Percentiles rank a stretch among this genome's conserved stretches.
phyloP scores from a whole-genome alignment of 1,284 basidiomycete species.

The Hypsizygus ulmarius region DNA sequence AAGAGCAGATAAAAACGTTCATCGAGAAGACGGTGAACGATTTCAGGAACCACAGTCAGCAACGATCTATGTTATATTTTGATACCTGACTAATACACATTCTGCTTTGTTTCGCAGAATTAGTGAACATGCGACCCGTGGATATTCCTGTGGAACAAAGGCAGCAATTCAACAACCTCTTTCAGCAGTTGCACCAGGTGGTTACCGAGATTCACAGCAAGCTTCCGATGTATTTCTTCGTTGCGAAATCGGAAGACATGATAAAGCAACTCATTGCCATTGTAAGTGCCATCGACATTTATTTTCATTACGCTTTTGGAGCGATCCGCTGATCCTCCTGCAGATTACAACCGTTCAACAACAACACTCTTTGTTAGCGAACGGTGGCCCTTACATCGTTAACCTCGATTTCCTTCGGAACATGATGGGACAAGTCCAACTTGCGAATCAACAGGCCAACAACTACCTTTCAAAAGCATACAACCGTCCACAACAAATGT shows the following conservation, averaged over 20 bases:
- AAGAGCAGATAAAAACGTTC: constrained; percentile 29
- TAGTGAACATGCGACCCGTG: constrained; percentile 28
- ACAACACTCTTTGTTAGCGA: constrained; percentile 47
- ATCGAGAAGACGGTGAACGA: constrained; percentile 33
- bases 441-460: constrained; percentile 9
- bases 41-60: constrained; percentile 33
- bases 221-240: constrained; percentile 44
- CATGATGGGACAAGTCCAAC: constrained; percentile 38
- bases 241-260: constrained; percentile 43
- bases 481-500: constrained; percentile 30
- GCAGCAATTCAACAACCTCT: constrained; percentile 44
- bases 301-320: constrained; percentile 6
- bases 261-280: constrained; percentile 50
- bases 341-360: constrained; percentile 51
- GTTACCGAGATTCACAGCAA: constrained; percentile 47
- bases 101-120: constrained; percentile 23
- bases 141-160: constrained; percentile 52
- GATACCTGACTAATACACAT: constrained; percentile 4
- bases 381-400: constrained; percentile 51
- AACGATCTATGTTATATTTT: constrained; percentile 15
- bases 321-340: constrained; percentile 8
- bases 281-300: constrained; percentile 40
- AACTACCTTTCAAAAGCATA: constrained; percentile 20
- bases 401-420: constrained; percentile 40
- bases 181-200: constrained; percentile 47